phyloP scores from a whole-genome alignment of 768 basidiomycete species.

The Dictyophora rubrovolvata region DNA sequence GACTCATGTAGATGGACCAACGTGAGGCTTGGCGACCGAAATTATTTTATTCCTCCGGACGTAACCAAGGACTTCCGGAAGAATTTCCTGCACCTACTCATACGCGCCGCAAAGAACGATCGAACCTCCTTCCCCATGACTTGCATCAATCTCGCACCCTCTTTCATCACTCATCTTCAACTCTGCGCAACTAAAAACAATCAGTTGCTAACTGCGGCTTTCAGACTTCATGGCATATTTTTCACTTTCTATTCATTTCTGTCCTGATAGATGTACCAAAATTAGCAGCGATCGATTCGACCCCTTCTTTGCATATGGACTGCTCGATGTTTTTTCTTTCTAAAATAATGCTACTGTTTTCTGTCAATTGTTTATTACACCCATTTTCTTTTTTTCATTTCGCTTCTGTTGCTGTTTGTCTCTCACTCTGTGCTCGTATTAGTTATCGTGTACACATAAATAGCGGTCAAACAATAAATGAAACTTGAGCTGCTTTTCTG shows the following conservation, averaged over 20 bases:
- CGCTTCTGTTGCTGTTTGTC: not conserved
- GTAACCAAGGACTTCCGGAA: conserved; percentile 62
- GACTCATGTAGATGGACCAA: conserved; percentile 55
- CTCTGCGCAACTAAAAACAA: not conserved
- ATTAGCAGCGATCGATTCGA: not conserved
- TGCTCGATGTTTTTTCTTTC: no score
- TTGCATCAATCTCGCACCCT: conserved; percentile 8
- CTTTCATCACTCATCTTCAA: not conserved
- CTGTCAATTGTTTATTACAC: not conserved
- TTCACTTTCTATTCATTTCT: not conserved
- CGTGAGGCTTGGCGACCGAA: conserved; percentile 74
- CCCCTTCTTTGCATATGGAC: not conserved
- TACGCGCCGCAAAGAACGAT: conserved; percentile 72
- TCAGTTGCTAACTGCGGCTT: not conserved
- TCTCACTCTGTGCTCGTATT: not conserved
- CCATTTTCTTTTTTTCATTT: not conserved
- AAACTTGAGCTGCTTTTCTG: no score
- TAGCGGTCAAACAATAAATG: no score
- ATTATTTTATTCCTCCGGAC: conserved; percentile 71
- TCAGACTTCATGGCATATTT: not conserved
- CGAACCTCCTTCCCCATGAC: conserved; percentile 33
- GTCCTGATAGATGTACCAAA: not conserved
- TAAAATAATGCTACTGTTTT: no score
- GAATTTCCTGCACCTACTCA: conserved; percentile 80
- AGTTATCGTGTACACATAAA: not conserved